Evolutionary conservation across 176 grass and related monocot species (phyloP), one percentile per base, ranked within the genome.

Genomic region (Avena sativa): DNA sequence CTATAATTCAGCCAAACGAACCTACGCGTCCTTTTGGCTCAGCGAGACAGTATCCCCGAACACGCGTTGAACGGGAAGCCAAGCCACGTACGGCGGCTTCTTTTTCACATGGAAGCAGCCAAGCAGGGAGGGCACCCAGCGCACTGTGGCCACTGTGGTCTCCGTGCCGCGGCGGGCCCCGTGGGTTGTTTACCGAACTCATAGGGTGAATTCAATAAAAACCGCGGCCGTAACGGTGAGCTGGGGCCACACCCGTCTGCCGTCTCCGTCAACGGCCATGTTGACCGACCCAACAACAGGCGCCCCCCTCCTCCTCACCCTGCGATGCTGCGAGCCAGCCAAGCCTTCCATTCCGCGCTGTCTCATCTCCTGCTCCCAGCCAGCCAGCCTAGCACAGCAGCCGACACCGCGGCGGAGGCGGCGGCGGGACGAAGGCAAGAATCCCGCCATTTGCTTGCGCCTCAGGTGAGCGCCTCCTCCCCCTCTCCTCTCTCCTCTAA

Each of bases 381-480:
- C 25, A 30, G 53, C 30, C 65, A 70, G 73, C 25, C 25, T 52
- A 76, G 30, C 66, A 13, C 9, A 17, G 32, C 58, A 38, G 72
- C 81, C 25, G 12, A 25, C 7, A 47, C 60, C 30, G 57, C 34
- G 71, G 34, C 74, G 13, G 20, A 64, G 43, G 70, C 74, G 46
- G 34, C 74, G 63, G 76, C 11, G 3, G 38, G 23, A 43, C 62
- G 15, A 83, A 77, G 79, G 28, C 43, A 83, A 19, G 73, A 73
- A 87, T 83, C 74, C 0, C 0, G 1, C 1, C 48, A 58, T 81
- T 79, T 74, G 87, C 66, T 74, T 80, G 30, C 9, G 77, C 68
- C 0, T 4, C 84, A 63, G 89, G 89, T 90, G 84, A 90, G 79
- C 73, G 32, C 1, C 60, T 12, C 11, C 23, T 12, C 11, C 23